Conservation (phyloP, 768 basidiomycete species). For the Auriscalpium microsporum region DNA sequence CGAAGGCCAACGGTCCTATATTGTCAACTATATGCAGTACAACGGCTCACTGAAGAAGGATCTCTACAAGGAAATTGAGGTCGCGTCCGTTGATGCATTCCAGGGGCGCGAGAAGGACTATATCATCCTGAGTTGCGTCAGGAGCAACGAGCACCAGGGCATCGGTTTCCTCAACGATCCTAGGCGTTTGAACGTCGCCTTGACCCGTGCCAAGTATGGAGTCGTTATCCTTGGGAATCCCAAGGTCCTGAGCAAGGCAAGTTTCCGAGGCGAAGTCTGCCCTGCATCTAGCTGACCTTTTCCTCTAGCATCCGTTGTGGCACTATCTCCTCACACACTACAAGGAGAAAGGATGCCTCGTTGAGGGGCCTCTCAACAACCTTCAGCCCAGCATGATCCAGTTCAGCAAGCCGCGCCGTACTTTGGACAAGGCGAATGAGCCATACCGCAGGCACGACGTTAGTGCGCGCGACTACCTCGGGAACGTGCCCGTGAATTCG, state of each 20-base stretch:
- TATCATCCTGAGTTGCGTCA: constrained; percentile 94
- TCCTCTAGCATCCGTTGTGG: constrained; percentile 88
- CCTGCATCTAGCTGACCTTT: constrained; percentile 4
- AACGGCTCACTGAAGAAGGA: constrained; percentile 99
- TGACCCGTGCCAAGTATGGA: constrained; percentile 96
- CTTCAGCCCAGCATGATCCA: constrained; percentile 98
- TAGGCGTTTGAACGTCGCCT: constrained; percentile 88
- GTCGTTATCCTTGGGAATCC: constrained; percentile 99
- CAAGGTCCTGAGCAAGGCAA: constrained; percentile 95
- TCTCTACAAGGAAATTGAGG: constrained; percentile 98
- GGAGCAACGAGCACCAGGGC: constrained; percentile 98
- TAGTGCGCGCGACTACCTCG: constrained; percentile 72
- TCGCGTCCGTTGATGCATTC: constrained; percentile 98
- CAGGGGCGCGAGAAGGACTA: constrained; percentile 99
- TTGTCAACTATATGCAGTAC: constrained; percentile 99
- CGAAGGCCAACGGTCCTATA: constrained; percentile 96
- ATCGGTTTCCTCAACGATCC: constrained; percentile 99
- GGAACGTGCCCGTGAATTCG: constrained; percentile 34
- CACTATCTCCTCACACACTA: constrained; percentile 97
- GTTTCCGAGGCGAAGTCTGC: constrained; percentile 12
- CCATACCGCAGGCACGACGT: constrained; percentile 92
- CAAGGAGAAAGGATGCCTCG: constrained; percentile 90
- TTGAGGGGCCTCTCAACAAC: constrained; percentile 95
- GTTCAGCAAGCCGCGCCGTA: constrained; percentile 93
- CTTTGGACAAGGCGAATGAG: constrained; percentile 84